Evolutionary conservation across 331 rosid genomes (phyloP).

Genomic region (Malus hybrid): DNA sequence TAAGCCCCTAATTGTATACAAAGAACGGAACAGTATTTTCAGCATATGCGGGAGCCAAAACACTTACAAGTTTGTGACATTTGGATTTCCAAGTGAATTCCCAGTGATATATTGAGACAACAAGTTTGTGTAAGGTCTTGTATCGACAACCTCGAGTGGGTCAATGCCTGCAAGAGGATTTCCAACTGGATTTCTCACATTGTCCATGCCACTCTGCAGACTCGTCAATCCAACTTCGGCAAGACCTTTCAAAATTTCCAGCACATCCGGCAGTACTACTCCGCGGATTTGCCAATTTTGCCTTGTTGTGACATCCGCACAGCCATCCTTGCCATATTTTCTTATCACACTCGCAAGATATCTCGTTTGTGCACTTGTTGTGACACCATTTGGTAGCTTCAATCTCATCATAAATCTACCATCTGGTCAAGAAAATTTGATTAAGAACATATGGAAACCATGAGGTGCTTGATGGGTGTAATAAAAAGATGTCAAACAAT

Average conservation of each 20-base stretch:
- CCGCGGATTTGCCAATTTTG: constrained; percentile 98
- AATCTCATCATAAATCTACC: constrained; percentile 98
- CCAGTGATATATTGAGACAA: constrained; percentile 78
- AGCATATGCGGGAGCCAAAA: neutral
- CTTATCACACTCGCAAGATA: constrained; percentile 72
- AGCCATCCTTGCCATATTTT: constrained; percentile 85
- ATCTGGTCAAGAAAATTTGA: constrained; percentile 30
- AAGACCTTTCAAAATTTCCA: constrained; percentile 74
- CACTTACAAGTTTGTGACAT: constrained; percentile 74
- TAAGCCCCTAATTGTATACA: neutral
- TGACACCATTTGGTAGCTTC: constrained; percentile 92
- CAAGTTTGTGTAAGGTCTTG: constrained; percentile 73
- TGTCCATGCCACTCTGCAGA: constrained; percentile 98
- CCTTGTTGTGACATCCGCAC: constrained; percentile 92
- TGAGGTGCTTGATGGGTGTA: neutral
- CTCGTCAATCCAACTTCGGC: constrained; percentile 82
- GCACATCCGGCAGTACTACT: constrained; percentile 73
- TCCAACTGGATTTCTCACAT: constrained; percentile 95
- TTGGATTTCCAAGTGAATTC: constrained; percentile 66
- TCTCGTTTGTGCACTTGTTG: constrained; percentile 77
- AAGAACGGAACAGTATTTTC: neutral
- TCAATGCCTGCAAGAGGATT: constrained; percentile 95
- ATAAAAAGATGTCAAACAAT: neutral
- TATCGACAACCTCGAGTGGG: constrained; percentile 72
- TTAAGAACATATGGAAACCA: neutral